Evolutionary conservation across 2,329 filamentous ascomycete genomes (phyloP).

Genomic region (Colletotrichum sp.): DNA sequence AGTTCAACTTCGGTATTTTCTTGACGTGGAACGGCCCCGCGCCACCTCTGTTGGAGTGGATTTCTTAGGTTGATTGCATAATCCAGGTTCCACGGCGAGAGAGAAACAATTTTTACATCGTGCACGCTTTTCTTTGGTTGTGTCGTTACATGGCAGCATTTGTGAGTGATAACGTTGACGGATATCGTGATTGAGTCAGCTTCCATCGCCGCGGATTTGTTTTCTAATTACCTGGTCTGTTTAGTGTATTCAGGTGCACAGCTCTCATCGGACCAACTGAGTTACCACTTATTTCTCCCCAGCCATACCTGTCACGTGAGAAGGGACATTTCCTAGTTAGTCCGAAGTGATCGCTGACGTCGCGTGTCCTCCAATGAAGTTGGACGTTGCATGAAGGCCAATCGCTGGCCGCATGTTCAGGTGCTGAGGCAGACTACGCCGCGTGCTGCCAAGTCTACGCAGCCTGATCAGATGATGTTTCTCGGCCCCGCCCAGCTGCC

Average conservation of each 20-base stretch:
- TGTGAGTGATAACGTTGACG: neutral
- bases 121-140: neutral
- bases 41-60: fast-evolving
- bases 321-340: fast-evolving
- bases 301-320: neutral
- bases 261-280: neutral
- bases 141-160: neutral
- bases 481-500: fast-evolving
- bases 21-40: neutral
- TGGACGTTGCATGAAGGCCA: neutral
- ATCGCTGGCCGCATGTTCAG: neutral
- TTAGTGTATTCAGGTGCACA: fast-evolving
- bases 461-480: neutral
- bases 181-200: neutral
- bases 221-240: fast-evolving
- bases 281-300: neutral
- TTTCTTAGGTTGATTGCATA: neutral
- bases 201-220: neutral
- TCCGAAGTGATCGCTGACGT: neutral
- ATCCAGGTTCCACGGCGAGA: neutral
- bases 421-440: neutral
- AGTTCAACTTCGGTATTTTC: neutral
- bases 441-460: neutral
- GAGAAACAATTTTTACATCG: fast-evolving
- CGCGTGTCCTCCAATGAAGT: neutral